Conservation (phyloP, 345 rosid species). For the Trapa incisa region DNA sequence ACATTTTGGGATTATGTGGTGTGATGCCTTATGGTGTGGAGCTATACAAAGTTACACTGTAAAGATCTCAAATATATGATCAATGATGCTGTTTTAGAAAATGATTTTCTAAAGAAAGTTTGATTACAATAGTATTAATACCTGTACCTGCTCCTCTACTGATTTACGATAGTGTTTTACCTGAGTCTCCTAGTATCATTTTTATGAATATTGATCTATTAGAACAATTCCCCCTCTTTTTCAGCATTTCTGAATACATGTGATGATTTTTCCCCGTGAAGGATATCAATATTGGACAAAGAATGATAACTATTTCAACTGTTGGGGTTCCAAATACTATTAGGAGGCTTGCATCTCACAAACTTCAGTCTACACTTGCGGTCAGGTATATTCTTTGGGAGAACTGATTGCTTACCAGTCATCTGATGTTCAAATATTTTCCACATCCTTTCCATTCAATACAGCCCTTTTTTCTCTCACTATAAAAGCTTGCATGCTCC, state of each 20-base stretch:
- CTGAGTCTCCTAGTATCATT: neutral
- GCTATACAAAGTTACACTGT: neutral
- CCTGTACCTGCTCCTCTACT: neutral
- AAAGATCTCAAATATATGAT: neutral
- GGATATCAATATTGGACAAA: constrained; percentile 95
- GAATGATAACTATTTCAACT: constrained; percentile 93
- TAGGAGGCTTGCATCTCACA: constrained; percentile 74
- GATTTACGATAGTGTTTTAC: neutral
- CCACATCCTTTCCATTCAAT: constrained; percentile 4
- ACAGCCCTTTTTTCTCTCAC: constrained; percentile 8
- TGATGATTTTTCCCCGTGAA: constrained; percentile 9
- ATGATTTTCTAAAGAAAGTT: neutral
- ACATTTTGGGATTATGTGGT: neutral
- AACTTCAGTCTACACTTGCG: constrained; percentile 94
- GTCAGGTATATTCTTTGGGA: constrained; percentile 40
- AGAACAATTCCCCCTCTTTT: neutral
- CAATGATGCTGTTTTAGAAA: neutral
- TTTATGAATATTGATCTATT: neutral
- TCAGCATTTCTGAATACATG: neutral
- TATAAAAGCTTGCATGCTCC: constrained; percentile 74
- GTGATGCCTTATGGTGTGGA: neutral
- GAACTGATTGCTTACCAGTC: neutral
- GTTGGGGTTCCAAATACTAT: constrained; percentile 98
- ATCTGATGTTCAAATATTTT: neutral
- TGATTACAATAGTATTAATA: neutral